phyloP scores from a whole-genome alignment of 75 land plant species.

The Picea glauca region DNA sequence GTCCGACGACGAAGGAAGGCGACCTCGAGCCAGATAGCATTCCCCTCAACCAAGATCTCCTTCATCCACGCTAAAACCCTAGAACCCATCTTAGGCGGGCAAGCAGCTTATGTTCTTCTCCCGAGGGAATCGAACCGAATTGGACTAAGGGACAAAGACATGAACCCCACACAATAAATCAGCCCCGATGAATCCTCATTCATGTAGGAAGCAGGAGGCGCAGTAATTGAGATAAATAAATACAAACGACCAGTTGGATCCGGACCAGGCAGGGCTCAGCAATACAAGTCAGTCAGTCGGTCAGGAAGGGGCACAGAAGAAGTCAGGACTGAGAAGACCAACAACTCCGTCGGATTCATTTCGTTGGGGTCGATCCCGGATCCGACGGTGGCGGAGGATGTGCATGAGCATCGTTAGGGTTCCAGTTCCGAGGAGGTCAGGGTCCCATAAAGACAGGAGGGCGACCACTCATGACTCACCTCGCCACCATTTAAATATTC shows the following conservation, averaged over 20 bases:
- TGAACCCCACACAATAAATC: no score
- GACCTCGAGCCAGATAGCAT: conserved; percentile 17
- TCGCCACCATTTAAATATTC: not conserved
- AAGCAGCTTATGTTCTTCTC: no score
- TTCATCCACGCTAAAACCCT: not conserved
- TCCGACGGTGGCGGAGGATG: not conserved
- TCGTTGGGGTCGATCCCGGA: conserved; percentile 5
- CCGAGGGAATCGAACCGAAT: no score
- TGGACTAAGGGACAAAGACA: no score
- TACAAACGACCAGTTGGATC: conserved; percentile 14
- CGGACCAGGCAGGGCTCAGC: not conserved
- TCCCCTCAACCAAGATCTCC: conserved; percentile 6
- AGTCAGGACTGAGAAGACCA: not conserved
- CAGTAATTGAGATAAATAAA: conserved; percentile 11
- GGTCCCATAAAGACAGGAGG: conserved; percentile 11
- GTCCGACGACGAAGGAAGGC: conserved; percentile 5
- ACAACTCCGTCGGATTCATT: conserved; percentile 9
- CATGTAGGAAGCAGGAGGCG: conserved; percentile 7
- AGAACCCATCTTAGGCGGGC: no score
- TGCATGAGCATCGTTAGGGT: not conserved
- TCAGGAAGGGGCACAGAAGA: not conserved
- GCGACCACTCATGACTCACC: conserved; percentile 11
- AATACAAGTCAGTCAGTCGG: not conserved
- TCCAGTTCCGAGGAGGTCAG: conserved; percentile 2
- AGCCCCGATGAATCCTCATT: not conserved